Base-by-base conservation (phyloP, 108 stramenopile genomes). In the Mediolabrus comicus region DNA sequence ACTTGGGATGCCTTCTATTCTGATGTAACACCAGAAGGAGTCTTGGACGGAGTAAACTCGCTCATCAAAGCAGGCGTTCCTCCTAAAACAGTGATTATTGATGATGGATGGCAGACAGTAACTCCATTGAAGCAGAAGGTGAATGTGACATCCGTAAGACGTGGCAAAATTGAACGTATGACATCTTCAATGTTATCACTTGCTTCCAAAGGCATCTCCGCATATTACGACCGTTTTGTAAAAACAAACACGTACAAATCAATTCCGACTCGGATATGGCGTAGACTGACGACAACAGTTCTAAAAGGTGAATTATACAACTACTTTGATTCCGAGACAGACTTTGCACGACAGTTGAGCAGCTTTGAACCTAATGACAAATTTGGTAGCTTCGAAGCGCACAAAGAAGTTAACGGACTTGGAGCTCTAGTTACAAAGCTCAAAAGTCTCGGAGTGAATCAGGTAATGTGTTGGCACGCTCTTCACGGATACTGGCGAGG, bases 1-100 rank as follows among this genome's bases (percentile, higher is more conserved):
- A 87, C 86, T 1, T 90, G 89, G 89, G 89, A 90, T 72, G 84
- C 83, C 14, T 90, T 90, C 54, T 90, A 69, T 53, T 71, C 73
- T 62, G 74, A 86, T 33, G 87, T 83, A 0, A 59, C 73, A 54
- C 83, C 85, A 51, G 29, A 60, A 17, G 85, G 75, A 5, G 59
- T 80, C 25, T 41, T 76, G 27, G 57, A 77, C 22, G 74, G 75
- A 8, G 75, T 80, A 0, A 11, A 33, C 11, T 56, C 59, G 10
- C 72, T 84, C 12, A 52, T 17, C 13, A 66, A 72, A 9, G 81
- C 79, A 3, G 82, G 82, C 34, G 59, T 76, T 13, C 65, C 75
- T 1, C 75, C 76, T 0, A 32, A 59, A 26, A 83, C 53, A 19
- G 26, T 83, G 6, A 83, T 83, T 74, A 38, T 83, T 28, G 82